Evolutionary conservation across 352 stramenopile species (phyloP), one percentile per base, ranked within the genome.

Genomic region (Phytophthora sp.): DNA sequence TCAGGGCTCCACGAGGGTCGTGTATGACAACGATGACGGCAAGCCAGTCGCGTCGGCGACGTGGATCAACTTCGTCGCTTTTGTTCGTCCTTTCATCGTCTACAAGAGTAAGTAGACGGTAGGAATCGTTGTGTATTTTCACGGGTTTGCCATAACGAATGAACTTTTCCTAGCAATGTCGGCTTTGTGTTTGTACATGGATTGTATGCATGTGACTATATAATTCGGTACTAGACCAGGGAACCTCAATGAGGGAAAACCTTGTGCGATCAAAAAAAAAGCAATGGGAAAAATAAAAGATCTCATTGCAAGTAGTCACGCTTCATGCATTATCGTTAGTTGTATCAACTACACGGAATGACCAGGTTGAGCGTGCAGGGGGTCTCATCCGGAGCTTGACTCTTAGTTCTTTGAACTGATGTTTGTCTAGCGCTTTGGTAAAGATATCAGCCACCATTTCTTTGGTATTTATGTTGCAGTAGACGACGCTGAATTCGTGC

Each of bases 81-180:
- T 42, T 27, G 4, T 33, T 52, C 54, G 41, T 44, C 54, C 30
- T 8, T 53, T 45, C 21, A 42, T 62, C 12, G 41, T 62, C 29
- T 47, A 27, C 20, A 54, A 46, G 12, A 29, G 46, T 15, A 46
- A 54, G 27, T 54, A 54, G 54, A 47, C 35, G 39, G 38, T 54
- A 26, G 52, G 24, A 50, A 18, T 59, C 24, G 15, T 24, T 51
- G 50, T 36, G 29, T 33, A 58, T 58, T 53, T 61, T 8, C 27
- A 29, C 29, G 41, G 30, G 55, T 47, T 54, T 46, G 29, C 18
- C 38, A 20, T 44, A 62, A 13, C 1, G 39, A 53, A 62, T 46
- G 57, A 26, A 36, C 18, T n/a, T 45, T 65, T 57, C 46, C 57
- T 33, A 64, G 45, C 56, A 57, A 16, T n/a, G n/a, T n/a, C n/a